Evolutionary conservation across 352 stramenopile species (phyloP).

Genomic region (Pythium pyrilobum): DNA sequence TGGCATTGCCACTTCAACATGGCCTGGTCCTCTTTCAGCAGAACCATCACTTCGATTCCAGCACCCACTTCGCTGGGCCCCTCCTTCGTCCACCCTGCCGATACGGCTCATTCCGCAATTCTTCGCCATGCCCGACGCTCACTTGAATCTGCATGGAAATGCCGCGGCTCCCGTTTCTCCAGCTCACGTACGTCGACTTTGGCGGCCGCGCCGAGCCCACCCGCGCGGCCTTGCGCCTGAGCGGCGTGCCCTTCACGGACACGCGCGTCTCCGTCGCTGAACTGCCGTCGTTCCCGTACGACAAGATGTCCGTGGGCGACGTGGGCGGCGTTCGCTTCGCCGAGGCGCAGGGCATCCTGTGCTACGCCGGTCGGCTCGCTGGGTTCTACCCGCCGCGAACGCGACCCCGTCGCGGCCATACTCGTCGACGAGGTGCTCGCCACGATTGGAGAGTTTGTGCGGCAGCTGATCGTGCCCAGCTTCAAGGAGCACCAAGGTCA

Average conservation of each 20-base stretch:
- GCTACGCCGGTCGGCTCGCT: constrained; percentile 24
- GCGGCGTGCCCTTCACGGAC: constrained; percentile 31
- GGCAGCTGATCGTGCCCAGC: not conserved
- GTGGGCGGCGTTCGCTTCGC: constrained; percentile 16
- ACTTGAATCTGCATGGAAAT: no score
- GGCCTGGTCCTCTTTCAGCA: no score
- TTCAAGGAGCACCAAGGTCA: not conserved
- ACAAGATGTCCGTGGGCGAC: constrained; percentile 20
- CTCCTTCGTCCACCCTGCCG: not conserved
- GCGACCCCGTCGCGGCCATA: not conserved
- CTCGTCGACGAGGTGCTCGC: constrained; percentile 13
- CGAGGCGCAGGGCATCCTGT: constrained; percentile 25
- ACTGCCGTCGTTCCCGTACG: constrained; percentile 18
- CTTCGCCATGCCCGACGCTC: no score
- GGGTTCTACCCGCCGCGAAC: constrained; percentile 19
- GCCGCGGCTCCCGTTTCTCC: constrained; percentile 5
- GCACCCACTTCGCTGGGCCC: no score
- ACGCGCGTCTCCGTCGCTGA: constrained; percentile 16
- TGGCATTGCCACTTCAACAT: no score
- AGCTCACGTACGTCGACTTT: constrained; percentile 37
- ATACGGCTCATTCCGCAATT: not conserved
- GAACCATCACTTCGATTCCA: no score
- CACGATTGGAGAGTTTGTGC: constrained; percentile 19
- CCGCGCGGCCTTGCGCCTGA: constrained; percentile 20
- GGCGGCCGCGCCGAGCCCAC: constrained; percentile 25